Conservation (phyloP, 148 eudicot genomes). For the Camellia japonica region DNA sequence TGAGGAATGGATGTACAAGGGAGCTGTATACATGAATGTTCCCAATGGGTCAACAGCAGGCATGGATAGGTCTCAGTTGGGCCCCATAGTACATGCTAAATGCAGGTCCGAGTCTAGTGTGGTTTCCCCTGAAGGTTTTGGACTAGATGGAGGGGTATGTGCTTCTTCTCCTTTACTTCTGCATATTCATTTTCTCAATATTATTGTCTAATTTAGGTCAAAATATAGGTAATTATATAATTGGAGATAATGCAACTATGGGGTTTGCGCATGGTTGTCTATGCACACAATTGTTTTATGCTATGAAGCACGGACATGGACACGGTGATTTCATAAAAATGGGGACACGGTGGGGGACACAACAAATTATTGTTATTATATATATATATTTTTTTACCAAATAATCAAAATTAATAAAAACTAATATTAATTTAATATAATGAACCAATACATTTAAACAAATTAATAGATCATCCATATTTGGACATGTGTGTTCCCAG, state of each 20-base stretch:
- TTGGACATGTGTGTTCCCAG: too few species aligned
- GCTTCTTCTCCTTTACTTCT: slow-evolving; percentile 4
- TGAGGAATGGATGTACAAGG: slow-evolving; percentile 98
- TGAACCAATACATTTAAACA: too few species aligned
- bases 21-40: slow-evolving; percentile 87
- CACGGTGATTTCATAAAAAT: too few species aligned
- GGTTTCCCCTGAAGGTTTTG: slow-evolving; percentile 40
- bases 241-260: background rate
- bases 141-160: slow-evolving; percentile 50
- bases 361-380: too few species aligned
- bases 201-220: background rate
- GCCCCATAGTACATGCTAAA: slow-evolving; percentile 95
- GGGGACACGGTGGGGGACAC: too few species aligned
- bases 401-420: too few species aligned
- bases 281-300: background rate
- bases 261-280: background rate
- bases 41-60: slow-evolving; percentile 51
- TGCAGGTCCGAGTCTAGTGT: slow-evolving; percentile 68
- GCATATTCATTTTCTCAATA: background rate
- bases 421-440: too few species aligned
- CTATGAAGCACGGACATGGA: too few species aligned
- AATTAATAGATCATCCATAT: too few species aligned
- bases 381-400: too few species aligned
- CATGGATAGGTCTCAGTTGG: slow-evolving; percentile 73
- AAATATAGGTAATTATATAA: too few species aligned